Percentiles rank a stretch among this genome's conserved stretches.
These are phyloP conservation scores for Plenodomus biglobosus DNA, from an alignment of 2,329 filamentous ascomycete genomes.

Conservation along the genomic window DNA sequence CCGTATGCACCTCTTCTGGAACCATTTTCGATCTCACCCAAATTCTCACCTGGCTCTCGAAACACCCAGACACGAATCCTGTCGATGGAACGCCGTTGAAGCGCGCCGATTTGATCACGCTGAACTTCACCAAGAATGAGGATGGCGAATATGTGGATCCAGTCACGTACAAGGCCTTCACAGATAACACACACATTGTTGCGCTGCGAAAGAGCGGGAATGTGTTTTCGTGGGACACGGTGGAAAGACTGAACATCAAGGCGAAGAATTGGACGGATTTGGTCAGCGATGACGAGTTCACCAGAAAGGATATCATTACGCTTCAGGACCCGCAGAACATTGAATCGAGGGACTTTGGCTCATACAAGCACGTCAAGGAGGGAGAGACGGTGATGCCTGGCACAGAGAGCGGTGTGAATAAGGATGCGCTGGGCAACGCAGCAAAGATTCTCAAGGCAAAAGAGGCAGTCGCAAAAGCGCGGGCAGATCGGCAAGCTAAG, in stretches of 20 bases:
- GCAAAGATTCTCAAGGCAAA: slow-evolving; percentile 88
- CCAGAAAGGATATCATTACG: slow-evolving; percentile 89
- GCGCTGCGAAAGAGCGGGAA: slow-evolving; percentile 86
- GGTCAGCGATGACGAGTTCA: slow-evolving; percentile 83
- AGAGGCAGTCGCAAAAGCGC: slow-evolving; percentile 87
- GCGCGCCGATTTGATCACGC: slow-evolving; percentile 80
- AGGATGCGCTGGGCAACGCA: slow-evolving; percentile 73
- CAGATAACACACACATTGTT: slow-evolving; percentile 96
- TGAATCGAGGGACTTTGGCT: slow-evolving; percentile 75
- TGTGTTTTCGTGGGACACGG: slow-evolving; percentile 94
- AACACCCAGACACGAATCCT: slow-evolving; percentile 90
- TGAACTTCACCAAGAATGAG: slow-evolving; percentile 90
- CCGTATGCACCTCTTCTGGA: slow-evolving; percentile 84
- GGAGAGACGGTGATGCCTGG: slow-evolving; percentile 76
- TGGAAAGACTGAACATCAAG: slow-evolving; percentile 94
- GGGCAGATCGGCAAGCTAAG: slow-evolving; percentile 64
- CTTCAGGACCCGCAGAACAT: slow-evolving; percentile 94
- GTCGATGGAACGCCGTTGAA: slow-evolving; percentile 79
- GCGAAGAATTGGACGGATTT: slow-evolving; percentile 94
- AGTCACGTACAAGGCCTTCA: slow-evolving; percentile 96
- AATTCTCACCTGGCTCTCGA: slow-evolving; percentile 91
- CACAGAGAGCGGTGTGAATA: slow-evolving; percentile 71
- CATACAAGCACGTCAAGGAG: slow-evolving; percentile 87
- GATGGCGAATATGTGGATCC: slow-evolving; percentile 92
- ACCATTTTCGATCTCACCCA: slow-evolving; percentile 95